Evolutionary conservation across 2,329 filamentous ascomycete species (phyloP), one percentile per base, ranked within the genome.

Genomic region (Esteya vermicola): DNA sequence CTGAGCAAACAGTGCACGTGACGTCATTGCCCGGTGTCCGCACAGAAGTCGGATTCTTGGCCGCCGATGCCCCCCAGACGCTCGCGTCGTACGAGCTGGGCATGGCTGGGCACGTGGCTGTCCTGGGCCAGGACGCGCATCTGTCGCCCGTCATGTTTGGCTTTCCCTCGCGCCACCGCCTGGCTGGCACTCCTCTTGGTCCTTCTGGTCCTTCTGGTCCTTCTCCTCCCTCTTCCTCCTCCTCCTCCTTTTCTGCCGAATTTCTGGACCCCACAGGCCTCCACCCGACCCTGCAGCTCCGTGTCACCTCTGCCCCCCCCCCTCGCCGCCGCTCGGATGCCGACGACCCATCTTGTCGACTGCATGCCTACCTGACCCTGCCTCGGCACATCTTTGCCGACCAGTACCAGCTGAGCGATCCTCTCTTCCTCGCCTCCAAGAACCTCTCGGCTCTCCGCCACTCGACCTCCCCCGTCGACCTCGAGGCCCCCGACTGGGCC

Each of bases 401-500:
- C 63, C 78, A 79, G 52, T 93, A 94, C 60, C 85, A 93, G 58
- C 71, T 95, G 44, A 67, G 65, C 20, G 83, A 88, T 55, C 59
- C 71, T 0, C 67, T 94, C 6, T 91, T 93, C 60, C 69, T 93
- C 23, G 59, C 74, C 4, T 88, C 85, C 1, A 85, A 93, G 51
- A 85, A 93, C 52, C 68, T 95, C 18, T 65, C 69, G 3, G 64
- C 72, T 2, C 62, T 93, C 31, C 76, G 70, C 33, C 75, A 80
- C 47, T 70, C 85, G 13, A 77, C 76, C 21, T 72, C 82, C 12
- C 83, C 85, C 18, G 82, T 88, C 7, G 88, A 96, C 49, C 77
- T 96, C 39, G 89, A 96, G 62, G 86, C 85, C 1, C 89, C 89
- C 2, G 80, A 81, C 50, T 96, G 93, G 64, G 75, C 78, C 2